Conservation (phyloP, 495 filamentous ascomycete genomes). For the Penicillium riverlandense region DNA sequence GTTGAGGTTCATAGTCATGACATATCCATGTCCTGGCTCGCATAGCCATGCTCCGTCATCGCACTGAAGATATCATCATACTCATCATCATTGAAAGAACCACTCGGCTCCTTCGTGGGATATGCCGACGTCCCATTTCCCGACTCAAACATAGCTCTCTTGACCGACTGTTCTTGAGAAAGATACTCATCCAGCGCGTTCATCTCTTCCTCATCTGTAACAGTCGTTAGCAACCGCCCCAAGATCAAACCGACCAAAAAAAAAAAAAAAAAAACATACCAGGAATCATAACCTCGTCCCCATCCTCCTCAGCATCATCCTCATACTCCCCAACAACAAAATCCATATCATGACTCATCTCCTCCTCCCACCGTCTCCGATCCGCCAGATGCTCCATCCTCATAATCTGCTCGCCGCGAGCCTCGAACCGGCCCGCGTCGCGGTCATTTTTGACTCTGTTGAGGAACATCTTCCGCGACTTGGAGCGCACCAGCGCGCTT, state of each 20-base stretch:
- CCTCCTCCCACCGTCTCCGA: slow-evolving; percentile 42
- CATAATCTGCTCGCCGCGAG: slow-evolving; percentile 68
- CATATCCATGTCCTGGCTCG: slow-evolving; percentile 37
- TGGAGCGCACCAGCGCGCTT: slow-evolving; percentile 19
- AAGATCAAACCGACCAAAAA: not conserved
- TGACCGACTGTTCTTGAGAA: slow-evolving; percentile 23
- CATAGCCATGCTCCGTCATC: slow-evolving; percentile 14
- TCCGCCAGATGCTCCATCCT: slow-evolving; percentile 39
- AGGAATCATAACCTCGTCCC: slow-evolving; percentile 18
- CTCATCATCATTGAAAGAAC: slow-evolving; percentile 47
- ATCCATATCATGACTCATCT: slow-evolving; percentile 30
- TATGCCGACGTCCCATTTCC: slow-evolving; percentile 1
- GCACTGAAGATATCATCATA: slow-evolving; percentile 47
- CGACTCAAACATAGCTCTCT: slow-evolving; percentile 14
- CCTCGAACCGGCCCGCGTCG: slow-evolving; percentile 62
- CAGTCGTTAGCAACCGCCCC: not conserved
- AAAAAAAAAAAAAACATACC: too few species aligned
- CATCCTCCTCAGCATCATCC: slow-evolving; percentile 27
- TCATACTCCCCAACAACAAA: slow-evolving; percentile 13
- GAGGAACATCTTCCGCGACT: slow-evolving; percentile 56
- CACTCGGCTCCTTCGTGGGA: slow-evolving; percentile 4
- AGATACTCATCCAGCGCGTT: slow-evolving; percentile 28
- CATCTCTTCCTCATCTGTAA: slow-evolving; percentile 25
- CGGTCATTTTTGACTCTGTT: slow-evolving; percentile 65
- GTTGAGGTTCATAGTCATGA: slow-evolving; percentile 7